phyloP scores from a whole-genome alignment of 805 yeast genomes.

The Candida glaebosa region DNA sequence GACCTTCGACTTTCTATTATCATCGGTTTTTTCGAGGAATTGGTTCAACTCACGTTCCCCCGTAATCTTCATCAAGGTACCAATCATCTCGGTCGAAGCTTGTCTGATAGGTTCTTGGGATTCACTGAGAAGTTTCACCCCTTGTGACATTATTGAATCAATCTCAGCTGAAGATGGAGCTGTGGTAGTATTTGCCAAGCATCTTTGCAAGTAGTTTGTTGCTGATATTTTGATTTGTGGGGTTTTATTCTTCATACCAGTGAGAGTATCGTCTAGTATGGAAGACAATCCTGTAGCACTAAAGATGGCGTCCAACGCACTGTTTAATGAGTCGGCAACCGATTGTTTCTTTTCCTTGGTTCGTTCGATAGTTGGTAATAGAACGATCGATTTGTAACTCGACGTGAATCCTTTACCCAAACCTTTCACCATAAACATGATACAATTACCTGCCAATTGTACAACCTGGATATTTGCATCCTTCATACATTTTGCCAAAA shows the following conservation, averaged over 20 bases:
- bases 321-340: constrained; percentile 67
- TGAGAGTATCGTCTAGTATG: constrained; percentile 56
- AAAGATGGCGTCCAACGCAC: constrained; percentile 65
- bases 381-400: constrained; percentile 48
- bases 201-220: constrained; percentile 59
- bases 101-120: constrained; percentile 82
- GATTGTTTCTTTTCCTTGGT: constrained; percentile 83
- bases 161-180: constrained; percentile 53
- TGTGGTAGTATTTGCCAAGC: constrained; percentile 48
- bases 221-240: constrained; percentile 78
- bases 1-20: constrained; percentile 66
- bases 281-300: constrained; percentile 47
- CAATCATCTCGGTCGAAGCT: constrained; percentile 73
- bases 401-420: constrained; percentile 50
- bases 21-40: constrained; percentile 69
- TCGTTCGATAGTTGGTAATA: constrained; percentile 70
- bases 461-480: constrained; percentile 92
- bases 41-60: constrained; percentile 67
- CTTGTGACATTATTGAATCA: constrained; percentile 52
- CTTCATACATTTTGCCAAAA: constrained; percentile 67
- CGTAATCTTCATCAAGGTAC: constrained; percentile 76
- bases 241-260: constrained; percentile 67
- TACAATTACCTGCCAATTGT: constrained; percentile 67
- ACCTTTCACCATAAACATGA: constrained; percentile 62
- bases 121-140: constrained; percentile 69